phyloP scores from a whole-genome alignment of 345 rosid species.

The Trapa bicornis region DNA sequence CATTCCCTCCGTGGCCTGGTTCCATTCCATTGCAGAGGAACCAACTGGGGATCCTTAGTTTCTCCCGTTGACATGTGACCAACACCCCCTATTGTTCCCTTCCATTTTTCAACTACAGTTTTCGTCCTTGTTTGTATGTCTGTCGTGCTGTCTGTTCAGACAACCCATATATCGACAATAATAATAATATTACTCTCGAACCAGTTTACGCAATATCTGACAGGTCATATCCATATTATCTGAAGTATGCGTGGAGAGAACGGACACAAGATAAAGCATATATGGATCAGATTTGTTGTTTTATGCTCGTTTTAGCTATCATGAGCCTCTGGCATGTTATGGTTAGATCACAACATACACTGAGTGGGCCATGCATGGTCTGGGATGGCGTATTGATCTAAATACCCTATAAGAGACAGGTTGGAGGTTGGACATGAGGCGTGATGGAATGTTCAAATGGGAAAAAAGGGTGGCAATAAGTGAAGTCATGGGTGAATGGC shows the following conservation, averaged over 20 bases:
- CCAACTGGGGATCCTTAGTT: too few species aligned
- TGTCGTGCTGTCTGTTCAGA: neutral
- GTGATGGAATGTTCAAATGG: too few species aligned
- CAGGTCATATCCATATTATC: neutral
- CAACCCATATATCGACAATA: neutral
- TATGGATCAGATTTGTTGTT: neutral
- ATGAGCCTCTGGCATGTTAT: too few species aligned
- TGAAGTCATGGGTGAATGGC: too few species aligned
- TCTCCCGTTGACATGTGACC: conserved; percentile 12
- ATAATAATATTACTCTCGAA: neutral
- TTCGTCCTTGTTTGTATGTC: neutral
- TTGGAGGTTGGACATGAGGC: too few species aligned
- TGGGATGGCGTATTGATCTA: too few species aligned
- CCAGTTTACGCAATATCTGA: neutral
- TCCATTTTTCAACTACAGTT: conserved; percentile 3
- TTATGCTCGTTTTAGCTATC: too few species aligned
- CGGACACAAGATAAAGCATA: neutral
- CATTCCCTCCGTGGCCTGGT: conserved; percentile 18
- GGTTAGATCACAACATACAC: too few species aligned
- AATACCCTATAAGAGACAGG: too few species aligned
- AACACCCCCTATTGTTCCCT: neutral
- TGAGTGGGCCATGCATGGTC: too few species aligned
- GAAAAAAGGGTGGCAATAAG: too few species aligned
- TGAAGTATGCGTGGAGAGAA: neutral
- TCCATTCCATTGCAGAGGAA: too few species aligned